These are phyloP conservation scores for Rhododendron mucronatum DNA, from an alignment of 148 eudicot genomes.

Conservation along the genomic window DNA sequence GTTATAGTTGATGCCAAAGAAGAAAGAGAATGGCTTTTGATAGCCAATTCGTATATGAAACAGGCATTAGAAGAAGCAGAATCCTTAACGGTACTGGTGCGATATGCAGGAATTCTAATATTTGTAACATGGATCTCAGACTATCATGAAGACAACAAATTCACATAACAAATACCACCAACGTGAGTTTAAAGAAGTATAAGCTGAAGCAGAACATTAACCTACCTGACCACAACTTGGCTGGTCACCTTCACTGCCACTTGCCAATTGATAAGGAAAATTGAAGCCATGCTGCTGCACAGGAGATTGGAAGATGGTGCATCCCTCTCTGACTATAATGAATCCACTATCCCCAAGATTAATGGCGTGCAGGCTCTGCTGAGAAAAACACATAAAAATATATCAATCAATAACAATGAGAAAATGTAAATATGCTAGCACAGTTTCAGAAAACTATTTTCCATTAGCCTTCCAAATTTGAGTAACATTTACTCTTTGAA, in stretches of 20 bases:
- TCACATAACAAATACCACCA: neutral
- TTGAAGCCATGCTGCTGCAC: constrained; percentile 87
- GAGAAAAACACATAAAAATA: constrained; percentile 10
- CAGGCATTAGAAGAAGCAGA: neutral
- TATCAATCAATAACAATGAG: neutral
- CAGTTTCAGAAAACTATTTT: neutral
- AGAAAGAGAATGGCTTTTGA: neutral
- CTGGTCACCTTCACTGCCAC: constrained; percentile 44
- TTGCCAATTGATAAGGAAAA: constrained; percentile 74
- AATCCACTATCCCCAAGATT: constrained; percentile 98
- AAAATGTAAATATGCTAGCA: neutral
- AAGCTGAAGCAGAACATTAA: neutral
- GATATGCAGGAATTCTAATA: neutral
- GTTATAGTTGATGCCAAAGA: neutral
- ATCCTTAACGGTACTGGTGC: neutral
- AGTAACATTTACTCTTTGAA: neutral
- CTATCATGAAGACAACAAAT: neutral
- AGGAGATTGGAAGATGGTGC: constrained; percentile 68
- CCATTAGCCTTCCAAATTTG: neutral
- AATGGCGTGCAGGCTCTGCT: constrained; percentile 75
- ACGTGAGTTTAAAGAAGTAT: neutral
- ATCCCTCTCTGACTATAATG: constrained; percentile 69
- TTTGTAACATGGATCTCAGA: neutral
- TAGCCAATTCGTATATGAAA: neutral
- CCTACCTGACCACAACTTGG: constrained; percentile 92